phyloP scores from a whole-genome alignment of 2,329 filamentous ascomycete genomes.

The Fusarium sp. region DNA sequence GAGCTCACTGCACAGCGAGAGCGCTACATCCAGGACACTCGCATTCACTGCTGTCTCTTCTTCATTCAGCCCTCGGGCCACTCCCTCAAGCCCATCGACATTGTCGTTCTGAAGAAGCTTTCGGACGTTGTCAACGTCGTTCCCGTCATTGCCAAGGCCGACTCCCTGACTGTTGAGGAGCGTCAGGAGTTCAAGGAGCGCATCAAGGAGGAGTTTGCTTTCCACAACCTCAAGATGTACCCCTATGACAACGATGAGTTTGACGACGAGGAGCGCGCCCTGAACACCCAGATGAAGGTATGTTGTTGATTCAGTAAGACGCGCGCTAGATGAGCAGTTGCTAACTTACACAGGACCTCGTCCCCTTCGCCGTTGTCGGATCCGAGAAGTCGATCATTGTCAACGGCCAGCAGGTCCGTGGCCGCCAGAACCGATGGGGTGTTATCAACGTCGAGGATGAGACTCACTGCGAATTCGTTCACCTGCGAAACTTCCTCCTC shows the following conservation, averaged over 20 bases:
- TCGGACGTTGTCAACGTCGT: slow-evolving; percentile 99
- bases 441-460: slow-evolving; percentile 99
- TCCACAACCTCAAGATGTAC: slow-evolving; percentile 99
- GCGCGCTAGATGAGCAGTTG: background rate
- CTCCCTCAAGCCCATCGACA: slow-evolving; percentile 98
- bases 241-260: slow-evolving; percentile 99
- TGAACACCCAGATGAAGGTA: slow-evolving; percentile 98
- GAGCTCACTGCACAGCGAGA: slow-evolving; percentile 99
- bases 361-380: slow-evolving; percentile 97
- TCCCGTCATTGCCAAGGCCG: slow-evolving; percentile 97
- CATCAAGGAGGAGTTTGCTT: slow-evolving; percentile 99
- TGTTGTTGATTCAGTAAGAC: slow-evolving; percentile 28
- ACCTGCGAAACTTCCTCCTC: slow-evolving; percentile 97
- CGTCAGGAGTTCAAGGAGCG: slow-evolving; percentile 95
- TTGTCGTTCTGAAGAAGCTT: slow-evolving; percentile 99
- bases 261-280: slow-evolving; percentile 91
- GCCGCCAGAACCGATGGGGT: slow-evolving; percentile 98
- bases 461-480: slow-evolving; percentile 99
- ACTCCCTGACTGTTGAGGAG: slow-evolving; percentile 95
- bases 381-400: slow-evolving; percentile 98
- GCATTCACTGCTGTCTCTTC: slow-evolving; percentile 99
- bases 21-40: slow-evolving; percentile 98
- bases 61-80: slow-evolving; percentile 99
- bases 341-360: slow-evolving; percentile 72
- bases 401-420: slow-evolving; percentile 95